These are phyloP conservation scores for Kazachstania kunashirensis DNA, from an alignment of 805 yeast genomes.

Conservation along the genomic window DNA sequence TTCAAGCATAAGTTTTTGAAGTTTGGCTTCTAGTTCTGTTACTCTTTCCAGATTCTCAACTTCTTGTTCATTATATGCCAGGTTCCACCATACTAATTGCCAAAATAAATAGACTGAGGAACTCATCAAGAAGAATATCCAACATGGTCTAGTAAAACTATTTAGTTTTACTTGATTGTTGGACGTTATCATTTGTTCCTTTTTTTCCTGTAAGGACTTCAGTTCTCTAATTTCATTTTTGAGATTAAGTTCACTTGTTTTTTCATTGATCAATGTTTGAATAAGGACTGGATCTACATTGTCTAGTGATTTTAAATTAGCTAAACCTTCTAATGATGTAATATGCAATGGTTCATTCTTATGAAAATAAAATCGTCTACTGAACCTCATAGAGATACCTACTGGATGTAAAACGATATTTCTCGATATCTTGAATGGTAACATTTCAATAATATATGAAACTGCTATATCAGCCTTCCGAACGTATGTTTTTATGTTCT, in stretches of 20 bases:
- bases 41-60: slow-evolving; percentile 13
- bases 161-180: slow-evolving; percentile 10
- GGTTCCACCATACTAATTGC: slow-evolving; percentile 26
- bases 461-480: too few species aligned
- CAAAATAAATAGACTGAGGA: slow-evolving; percentile 22
- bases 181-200: slow-evolving; percentile 6
- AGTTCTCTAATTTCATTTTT: slow-evolving; percentile 23
- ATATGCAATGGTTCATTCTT: slow-evolving; percentile 4
- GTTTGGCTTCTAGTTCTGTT: slow-evolving; percentile 13
- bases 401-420: too few species aligned
- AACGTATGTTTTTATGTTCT: too few species aligned
- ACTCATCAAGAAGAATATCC: slow-evolving; percentile 27
- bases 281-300: slow-evolving; percentile 28
- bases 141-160: slow-evolving; percentile 22
- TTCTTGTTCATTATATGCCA: slow-evolving; percentile 24
- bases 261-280: slow-evolving; percentile 22
- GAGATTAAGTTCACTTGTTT: slow-evolving; percentile 23
- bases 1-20: slow-evolving; percentile 5
- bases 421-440: too few species aligned
- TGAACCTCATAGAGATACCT: too few species aligned
- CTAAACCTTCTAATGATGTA: slow-evolving; percentile 25
- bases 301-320: slow-evolving; percentile 23
- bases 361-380: too few species aligned
- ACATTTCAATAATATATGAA: too few species aligned
- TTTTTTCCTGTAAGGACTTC: slow-evolving; percentile 16